phyloP scores from a whole-genome alignment of 208 protist genomes.

The Endotrypanum monterogeii region DNA sequence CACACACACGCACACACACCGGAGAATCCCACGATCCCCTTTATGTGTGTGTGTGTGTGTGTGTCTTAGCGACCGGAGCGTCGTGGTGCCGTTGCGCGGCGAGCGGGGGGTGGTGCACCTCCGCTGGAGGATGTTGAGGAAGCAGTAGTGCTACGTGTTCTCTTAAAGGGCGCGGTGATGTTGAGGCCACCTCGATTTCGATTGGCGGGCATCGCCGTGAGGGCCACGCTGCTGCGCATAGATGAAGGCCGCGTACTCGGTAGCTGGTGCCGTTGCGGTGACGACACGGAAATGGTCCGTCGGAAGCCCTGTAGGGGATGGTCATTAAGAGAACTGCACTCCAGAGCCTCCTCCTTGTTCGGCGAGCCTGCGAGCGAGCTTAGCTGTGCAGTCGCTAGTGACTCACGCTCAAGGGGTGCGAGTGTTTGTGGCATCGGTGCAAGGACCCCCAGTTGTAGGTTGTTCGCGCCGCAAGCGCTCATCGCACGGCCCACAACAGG shows the following conservation, averaged over 20 bases:
- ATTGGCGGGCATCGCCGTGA: constrained; percentile 25
- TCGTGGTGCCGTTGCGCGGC: constrained; percentile 13
- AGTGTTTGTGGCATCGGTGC: constrained; percentile 12
- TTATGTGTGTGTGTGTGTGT: background rate
- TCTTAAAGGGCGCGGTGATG: constrained; percentile 1
- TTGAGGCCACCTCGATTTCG: background rate
- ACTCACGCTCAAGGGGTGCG: background rate
- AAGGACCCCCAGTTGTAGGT: constrained; percentile 2
- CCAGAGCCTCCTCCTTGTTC: background rate
- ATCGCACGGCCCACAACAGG: constrained; percentile 3
- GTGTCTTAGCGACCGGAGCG: constrained; percentile 4
- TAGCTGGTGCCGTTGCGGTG: constrained; percentile 9
- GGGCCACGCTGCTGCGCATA: constrained; percentile 17
- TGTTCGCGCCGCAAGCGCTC: constrained; percentile 4
- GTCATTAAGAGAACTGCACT: background rate
- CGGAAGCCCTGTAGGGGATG: background rate
- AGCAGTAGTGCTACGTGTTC: constrained; percentile 25
- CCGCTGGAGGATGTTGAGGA: constrained; percentile 8
- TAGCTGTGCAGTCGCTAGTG: background rate
- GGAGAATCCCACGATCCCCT: no score
- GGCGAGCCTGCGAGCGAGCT: background rate
- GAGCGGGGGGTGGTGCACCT: constrained; percentile 3
- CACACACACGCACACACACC: background rate
- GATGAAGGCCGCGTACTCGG: constrained; percentile 21
- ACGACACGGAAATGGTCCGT: constrained; percentile 1